Percentiles rank a stretch among this genome's conserved stretches.
Evolutionary conservation across 257 asterid species (phyloP).

Genomic region (Coffea canephora): DNA sequence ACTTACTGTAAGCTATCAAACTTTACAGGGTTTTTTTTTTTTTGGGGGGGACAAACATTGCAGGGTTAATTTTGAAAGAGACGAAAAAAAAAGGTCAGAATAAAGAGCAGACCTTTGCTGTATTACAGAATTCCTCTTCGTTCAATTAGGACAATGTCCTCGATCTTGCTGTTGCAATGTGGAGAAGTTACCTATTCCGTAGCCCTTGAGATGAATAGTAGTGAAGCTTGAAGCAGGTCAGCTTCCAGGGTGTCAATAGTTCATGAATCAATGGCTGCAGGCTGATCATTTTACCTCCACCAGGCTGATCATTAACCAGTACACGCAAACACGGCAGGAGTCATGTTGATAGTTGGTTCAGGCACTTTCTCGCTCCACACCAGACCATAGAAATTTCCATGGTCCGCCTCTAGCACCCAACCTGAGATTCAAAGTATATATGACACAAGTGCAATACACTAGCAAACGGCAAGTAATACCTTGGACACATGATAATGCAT

Average conservation of each 20-base stretch:
- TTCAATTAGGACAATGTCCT: not conserved
- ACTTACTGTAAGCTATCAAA: not conserved
- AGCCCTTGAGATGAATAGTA: not conserved
- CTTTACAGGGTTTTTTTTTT: too few relatives aligned
- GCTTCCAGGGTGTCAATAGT: not conserved
- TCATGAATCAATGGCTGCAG: not conserved
- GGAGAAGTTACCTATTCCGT: not conserved
- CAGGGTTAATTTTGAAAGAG: not conserved
- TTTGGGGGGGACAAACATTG: too few relatives aligned
- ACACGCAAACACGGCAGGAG: not conserved
- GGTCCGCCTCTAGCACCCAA: slow-evolving; percentile 73
- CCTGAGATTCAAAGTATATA: slow-evolving; percentile 37
- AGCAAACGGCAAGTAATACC: not conserved
- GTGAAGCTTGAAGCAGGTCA: not conserved
- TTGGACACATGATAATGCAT: not conserved
- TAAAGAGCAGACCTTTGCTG: not conserved
- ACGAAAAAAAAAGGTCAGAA: not conserved
- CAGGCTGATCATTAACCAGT: not conserved
- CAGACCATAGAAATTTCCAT: slow-evolving; percentile 64
- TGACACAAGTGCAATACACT: not conserved
- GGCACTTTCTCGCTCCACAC: slow-evolving; percentile 39
- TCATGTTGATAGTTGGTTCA: slow-evolving; percentile 14
- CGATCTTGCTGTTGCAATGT: not conserved
- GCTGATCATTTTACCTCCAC: not conserved
- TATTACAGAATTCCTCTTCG: not conserved